Base-by-base conservation (phyloP, 1,139 yeast genomes). In the Keqinozyma sinolaborantium region DNA sequence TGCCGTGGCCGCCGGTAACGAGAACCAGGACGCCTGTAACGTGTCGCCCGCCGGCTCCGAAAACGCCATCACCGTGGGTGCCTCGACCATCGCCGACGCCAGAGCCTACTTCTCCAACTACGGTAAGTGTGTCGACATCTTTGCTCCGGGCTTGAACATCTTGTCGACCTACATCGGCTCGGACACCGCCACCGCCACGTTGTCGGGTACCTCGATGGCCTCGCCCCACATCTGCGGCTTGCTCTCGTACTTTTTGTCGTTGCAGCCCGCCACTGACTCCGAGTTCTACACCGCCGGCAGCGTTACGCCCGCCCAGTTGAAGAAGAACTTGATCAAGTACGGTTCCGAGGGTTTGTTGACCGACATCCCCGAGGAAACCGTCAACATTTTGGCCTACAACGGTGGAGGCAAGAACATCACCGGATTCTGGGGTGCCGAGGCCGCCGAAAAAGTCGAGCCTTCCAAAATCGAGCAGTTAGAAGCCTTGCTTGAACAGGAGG, bases 361-460 rank as follows among this genome's bases (percentile, higher is more conserved):
- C 15, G 64, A 83, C 47, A 64, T 90, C 41, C 48, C 48, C 31
- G 94, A 94, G 44, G 72, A 63, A 18, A 84, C 97, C 34, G 95
- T 96, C 50, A 92, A 92, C 67, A 65, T 81, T 39, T 77, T 92
- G 62, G 88, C 92, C 34, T 92, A 67, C 75, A 92, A 92, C 58
- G 98, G 98, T 67, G 97, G 82, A 42, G 96, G 95, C 45, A 79
- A 79, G 60, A 81, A 81, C 61, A 60, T 85, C 53, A 67, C 79
- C 37, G 75, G 70, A 32, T 83, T 85, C 73, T 85, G 94, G 94
- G 64, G 59, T 36, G 41, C 27, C 6, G 40, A 35, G 32, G 23
- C 24, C 19, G 21, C 13, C 11, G 20, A 25, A 5, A 16, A 11
- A 6, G 6, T 14, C 12, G 9, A 18, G 10, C 9, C 7, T 7